Evolutionary conservation across 169 alveolate genomes (phyloP), one percentile per base, ranked within the genome.

Genomic region (Cryptosporidium sp.): DNA sequence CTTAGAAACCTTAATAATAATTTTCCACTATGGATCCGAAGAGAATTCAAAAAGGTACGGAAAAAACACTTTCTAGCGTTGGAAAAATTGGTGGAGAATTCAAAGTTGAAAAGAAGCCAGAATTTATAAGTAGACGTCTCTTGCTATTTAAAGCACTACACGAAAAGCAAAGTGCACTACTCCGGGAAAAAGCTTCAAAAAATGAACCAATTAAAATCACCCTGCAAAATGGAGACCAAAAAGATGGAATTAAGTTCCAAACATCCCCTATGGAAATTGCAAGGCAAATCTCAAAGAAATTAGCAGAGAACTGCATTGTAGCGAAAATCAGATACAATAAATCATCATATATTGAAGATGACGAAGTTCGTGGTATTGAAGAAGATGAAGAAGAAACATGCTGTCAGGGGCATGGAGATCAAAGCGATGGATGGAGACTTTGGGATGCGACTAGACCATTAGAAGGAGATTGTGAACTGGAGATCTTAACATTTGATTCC

Each of bases 371-470:
- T 59, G 98, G 93, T 43, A 97, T 93, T 33, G 98, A 96, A 52
- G 96, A 94, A 68, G 97, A 84, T 23, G 98, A 93, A 48, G 95
- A 92, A 65, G 75, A 62, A 80, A 80, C 58, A 75, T 39, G 51
- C 39, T 58, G 85, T 43, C 41, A 31, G 41, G 84, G 62, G 1
- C 39, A 62, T 43, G 65, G 52, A 69, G 80, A 51, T 52, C 58
- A 31, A 31, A 18, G 68, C 29, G 92, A 71, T 10, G 70, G 69
- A 18, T 93, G 95, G 96, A 91, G 84, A 69, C 96, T 98, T n/a
- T 98, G 98, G 98, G 99, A 99, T 92, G 71, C 98, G 75, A 85
- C 91, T 43, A 94, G 99, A 85, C 99, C 99, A 37, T 93, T 99
- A 18, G 98, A 98, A 86, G 99, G 99, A 26, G 98, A 95, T 91